These are phyloP conservation scores for Citrus glauca DNA, from an alignment of 345 rosid genomes.

Conservation along the genomic window DNA sequence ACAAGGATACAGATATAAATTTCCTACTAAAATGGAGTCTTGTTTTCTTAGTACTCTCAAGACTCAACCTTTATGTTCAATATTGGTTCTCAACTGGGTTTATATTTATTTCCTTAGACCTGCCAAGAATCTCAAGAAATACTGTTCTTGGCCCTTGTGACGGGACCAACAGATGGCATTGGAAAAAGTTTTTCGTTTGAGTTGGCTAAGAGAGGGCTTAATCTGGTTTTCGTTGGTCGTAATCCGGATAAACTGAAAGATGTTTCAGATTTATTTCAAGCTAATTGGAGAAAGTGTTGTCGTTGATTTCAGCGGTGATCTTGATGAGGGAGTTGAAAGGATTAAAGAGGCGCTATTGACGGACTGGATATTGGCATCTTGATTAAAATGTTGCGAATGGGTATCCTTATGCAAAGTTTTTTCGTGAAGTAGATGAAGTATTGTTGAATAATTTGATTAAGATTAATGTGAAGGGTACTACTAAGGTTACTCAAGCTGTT, in stretches of 20 bases:
- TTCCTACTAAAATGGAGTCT: conserved; percentile 42
- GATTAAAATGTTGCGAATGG: conserved; percentile 40
- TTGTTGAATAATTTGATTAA: conserved; percentile 29
- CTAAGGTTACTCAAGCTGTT: conserved; percentile 36
- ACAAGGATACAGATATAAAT: too few species aligned
- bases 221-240: conserved; percentile 35
- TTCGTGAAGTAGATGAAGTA: conserved; percentile 39
- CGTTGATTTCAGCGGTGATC: not conserved
- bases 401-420: conserved; percentile 24
- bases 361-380: conserved; percentile 44
- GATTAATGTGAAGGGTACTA: conserved; percentile 36
- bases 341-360: conserved; percentile 13
- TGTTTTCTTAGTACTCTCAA: conserved; percentile 45
- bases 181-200: conserved; percentile 44
- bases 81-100: conserved; percentile 38
- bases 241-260: conserved; percentile 31
- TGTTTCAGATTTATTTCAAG: not conserved
- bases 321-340: not conserved
- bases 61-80: conserved; percentile 54
- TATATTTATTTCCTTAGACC: conserved; percentile 34
- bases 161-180: conserved; percentile 34
- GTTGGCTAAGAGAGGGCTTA: conserved; percentile 39
- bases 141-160: conserved; percentile 40
- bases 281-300: not conserved
- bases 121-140: conserved; percentile 33